Evolutionary conservation across 1,284 basidiomycete genomes (phyloP).

Genomic region (Phenoliferia sp.): DNA sequence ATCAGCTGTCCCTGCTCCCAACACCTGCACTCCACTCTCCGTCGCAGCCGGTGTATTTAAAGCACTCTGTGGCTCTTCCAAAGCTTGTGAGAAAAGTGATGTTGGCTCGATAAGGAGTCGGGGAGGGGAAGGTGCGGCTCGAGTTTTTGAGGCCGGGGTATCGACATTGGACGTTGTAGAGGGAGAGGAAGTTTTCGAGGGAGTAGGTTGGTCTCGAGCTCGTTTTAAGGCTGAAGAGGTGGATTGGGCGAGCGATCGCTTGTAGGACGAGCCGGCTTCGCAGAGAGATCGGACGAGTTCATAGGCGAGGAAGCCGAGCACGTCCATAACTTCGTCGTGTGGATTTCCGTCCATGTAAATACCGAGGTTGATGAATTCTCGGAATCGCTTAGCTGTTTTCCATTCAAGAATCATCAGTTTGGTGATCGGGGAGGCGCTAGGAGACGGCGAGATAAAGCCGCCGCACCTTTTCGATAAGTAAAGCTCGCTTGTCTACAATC

Average conservation of each 20-base stretch:
- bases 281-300: constrained; percentile 94
- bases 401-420: too few relatives aligned
- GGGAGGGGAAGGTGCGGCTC: not conserved
- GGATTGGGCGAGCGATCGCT: constrained; percentile 53
- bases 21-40: not conserved
- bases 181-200: not conserved
- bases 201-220: not conserved
- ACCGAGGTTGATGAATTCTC: constrained; percentile 91
- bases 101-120: constrained; percentile 6
- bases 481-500: constrained; percentile 96
- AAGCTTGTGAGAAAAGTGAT: constrained; percentile 44
- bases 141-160: not conserved
- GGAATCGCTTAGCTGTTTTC: constrained; percentile 81
- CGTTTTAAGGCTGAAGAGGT: too few relatives aligned
- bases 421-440: not conserved
- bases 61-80: constrained; percentile 6
- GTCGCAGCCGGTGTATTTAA: not conserved
- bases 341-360: constrained; percentile 71
- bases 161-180: not conserved
- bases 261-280: constrained; percentile 75
- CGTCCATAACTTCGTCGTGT: constrained; percentile 93
- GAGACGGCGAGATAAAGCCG: not conserved
- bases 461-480: constrained; percentile 84
- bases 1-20: constrained; percentile 6
- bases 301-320: constrained; percentile 93